Base-by-base conservation (phyloP, 2,329 filamentous ascomycete genomes). In the Verticillium albo-atrum region DNA sequence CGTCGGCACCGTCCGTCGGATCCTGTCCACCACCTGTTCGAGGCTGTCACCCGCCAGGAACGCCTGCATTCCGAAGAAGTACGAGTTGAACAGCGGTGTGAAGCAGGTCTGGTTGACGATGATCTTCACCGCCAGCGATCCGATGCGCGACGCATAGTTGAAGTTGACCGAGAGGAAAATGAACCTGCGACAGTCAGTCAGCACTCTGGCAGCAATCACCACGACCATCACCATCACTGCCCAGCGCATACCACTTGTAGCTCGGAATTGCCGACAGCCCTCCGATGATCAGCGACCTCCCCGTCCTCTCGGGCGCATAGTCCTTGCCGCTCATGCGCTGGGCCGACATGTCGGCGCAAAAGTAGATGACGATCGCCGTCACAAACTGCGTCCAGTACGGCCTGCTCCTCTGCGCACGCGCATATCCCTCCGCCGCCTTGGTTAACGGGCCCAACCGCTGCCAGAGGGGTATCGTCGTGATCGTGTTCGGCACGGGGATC, bases 61-160 rank as follows among this genome's bases (percentile, higher is more conserved):
- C 1, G 90, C 89, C 70, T 96, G 91, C 74, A 89, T 82, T 61
- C 88, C 86, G 73, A 96, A 91, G 76, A 96, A 96, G 73, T 91
- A 92, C 26, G 85, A 82, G 74, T 90, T 94, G 78, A 96, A 96
- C 10, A 90, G 68, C 1, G 94, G 92, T 1, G 93, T 91, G 76
- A 96, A 97, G 66, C 86, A 76, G 14, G 83, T 72, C 75, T 97
- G 93, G 74, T 92, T 95, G 37, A 97, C 82, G 47, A 82, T 71
- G 60, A 97, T 90, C 75, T 97, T 96, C 59, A 86, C 86, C 30
- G 80, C 79, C 32, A 97, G 80, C 2, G 89, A 92, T 55, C 91
- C 74, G 37, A 84, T 67, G 66, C 87, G 88, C 30, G 90, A 93
- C 7, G 85, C 66, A 74, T 91, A 96, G 77, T 97, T 97, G 82